Conservation (phyloP, 208 protist species). For the Naegleria fowleri region DNA sequence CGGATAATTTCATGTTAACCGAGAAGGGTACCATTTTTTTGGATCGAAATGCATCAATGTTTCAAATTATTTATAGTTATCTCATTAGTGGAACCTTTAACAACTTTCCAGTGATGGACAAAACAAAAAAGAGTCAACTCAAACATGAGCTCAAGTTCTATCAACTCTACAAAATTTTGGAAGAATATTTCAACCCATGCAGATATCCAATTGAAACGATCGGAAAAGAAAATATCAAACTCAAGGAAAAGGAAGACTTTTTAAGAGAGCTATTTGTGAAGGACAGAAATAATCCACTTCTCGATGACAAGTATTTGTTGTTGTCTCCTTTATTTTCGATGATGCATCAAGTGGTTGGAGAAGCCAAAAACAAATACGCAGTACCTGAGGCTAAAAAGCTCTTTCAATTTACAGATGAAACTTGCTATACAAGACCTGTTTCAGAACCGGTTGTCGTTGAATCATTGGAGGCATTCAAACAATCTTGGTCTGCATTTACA, state of each 20-base stretch:
- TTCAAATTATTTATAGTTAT: not conserved
- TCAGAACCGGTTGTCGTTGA: not conserved
- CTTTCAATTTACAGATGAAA: not conserved
- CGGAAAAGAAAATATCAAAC: slow-evolving; percentile 5
- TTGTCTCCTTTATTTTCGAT: not conserved
- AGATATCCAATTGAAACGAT: not conserved
- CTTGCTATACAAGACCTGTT: not conserved
- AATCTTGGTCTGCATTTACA: not conserved
- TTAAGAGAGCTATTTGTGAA: slow-evolving; percentile 13
- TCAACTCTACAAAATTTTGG: not conserved
- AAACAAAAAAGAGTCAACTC: not conserved
- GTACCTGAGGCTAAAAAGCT: not conserved
- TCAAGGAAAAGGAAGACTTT: not conserved
- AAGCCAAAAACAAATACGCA: not conserved
- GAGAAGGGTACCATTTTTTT: not conserved
- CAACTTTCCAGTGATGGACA: not conserved
- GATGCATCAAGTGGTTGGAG: not conserved
- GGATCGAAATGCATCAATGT: not conserved
- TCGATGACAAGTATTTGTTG: not conserved
- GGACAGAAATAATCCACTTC: not conserved
- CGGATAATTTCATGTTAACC: not conserved
- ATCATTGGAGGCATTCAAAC: not conserved
- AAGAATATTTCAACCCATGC: not conserved
- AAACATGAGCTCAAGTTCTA: not conserved
- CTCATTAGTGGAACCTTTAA: not conserved